Evolutionary conservation across 2,329 filamentous ascomycete species (phyloP), one percentile per base, ranked within the genome.

Genomic region (Fusarium stilboides): DNA sequence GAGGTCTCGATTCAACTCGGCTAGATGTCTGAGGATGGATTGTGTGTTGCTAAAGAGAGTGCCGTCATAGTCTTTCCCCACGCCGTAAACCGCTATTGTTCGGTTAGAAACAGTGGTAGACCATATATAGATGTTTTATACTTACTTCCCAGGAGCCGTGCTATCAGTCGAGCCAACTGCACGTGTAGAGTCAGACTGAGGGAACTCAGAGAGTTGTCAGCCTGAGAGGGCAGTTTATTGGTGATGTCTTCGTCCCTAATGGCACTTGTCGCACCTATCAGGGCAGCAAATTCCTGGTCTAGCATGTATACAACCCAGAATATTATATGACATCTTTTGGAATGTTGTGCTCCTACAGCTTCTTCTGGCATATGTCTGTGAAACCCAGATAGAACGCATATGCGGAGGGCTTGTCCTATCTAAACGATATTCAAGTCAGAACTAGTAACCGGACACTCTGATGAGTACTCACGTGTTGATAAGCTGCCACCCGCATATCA

Each of bases 401-500:
- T 77, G 0, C 77, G 75, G 7, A 79, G 67, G 0, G 77, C 77
- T 9, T 79, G 77, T 26, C 77, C 77, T 14, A 79, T 76, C 75
- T 77, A 7, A 1, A 1, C 14, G 12, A n/a, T 10, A 8, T 20
- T 19, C 63, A 5, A 62, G 54, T 20, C 12, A 4, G 19, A 9
- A 17, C 15, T 17, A 3, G 36, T 13, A 3, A 39, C 2, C 22
- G 14, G 2, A n/a, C 1, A 1, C 5, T 17, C 2, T 9, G 9
- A 19, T 6, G 0, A 13, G 1, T 28, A 20, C 77, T 62, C n/a
- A 80, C 80, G 53, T 81, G 78, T 13, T 81, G 78, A 26, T 79
- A 81, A 0, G 80, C 80, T 1, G 77, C 77, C 0, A 79, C 71
- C 50, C 80, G 73, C 77, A 81, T 80, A 17, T 82, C 80, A 3